A percentile compares a stretch with the other conserved stretches of the same genome.
Evolutionary conservation across 2,329 filamentous ascomycete species (phyloP).

Genomic region (Pseudocercospora ulei): DNA sequence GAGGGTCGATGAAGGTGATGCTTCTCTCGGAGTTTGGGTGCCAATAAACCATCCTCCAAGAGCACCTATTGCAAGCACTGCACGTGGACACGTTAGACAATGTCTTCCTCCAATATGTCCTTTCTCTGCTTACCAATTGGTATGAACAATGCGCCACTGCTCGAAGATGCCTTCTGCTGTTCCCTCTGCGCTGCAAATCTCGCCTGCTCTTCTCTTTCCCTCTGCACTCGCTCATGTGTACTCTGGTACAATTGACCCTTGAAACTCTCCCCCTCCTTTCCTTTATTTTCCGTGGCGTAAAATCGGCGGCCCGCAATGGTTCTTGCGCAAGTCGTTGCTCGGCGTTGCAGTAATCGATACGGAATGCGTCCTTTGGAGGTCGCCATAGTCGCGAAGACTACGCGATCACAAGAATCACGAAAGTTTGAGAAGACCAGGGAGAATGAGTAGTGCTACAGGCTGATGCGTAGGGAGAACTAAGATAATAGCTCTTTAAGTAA

Average conservation of each 20-base stretch:
- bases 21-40: conserved; percentile 40
- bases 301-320: conserved; percentile 24
- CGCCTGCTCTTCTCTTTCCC: conserved; percentile 50
- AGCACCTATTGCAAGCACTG: conserved; percentile 46
- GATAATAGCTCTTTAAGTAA: too few species aligned
- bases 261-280: conserved; percentile 43
- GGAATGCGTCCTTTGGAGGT: conserved; percentile 17
- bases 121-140: conserved; percentile 27
- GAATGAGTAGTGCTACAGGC: too few species aligned
- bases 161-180: conserved; percentile 26
- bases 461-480: too few species aligned
- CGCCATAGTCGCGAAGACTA: too few species aligned
- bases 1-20: conserved; percentile 47
- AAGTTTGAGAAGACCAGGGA: too few species aligned
- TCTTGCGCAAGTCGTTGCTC: conserved; percentile 8
- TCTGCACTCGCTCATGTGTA: conserved; percentile 49
- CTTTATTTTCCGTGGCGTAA: conserved; percentile 36
- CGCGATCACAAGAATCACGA: too few species aligned
- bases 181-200: conserved; percentile 39
- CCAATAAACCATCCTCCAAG: conserved; percentile 49
- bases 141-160: conserved; percentile 29
- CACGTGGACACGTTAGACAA: conserved; percentile 13
- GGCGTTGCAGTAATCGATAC: conserved; percentile 17
- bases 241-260: conserved; percentile 54
- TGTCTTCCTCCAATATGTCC: not conserved